A percentile compares a stretch with the other conserved stretches of the same genome.
Conservation (phyloP, 495 filamentous ascomycete genomes). For the Hyaloscypha variabilis region DNA sequence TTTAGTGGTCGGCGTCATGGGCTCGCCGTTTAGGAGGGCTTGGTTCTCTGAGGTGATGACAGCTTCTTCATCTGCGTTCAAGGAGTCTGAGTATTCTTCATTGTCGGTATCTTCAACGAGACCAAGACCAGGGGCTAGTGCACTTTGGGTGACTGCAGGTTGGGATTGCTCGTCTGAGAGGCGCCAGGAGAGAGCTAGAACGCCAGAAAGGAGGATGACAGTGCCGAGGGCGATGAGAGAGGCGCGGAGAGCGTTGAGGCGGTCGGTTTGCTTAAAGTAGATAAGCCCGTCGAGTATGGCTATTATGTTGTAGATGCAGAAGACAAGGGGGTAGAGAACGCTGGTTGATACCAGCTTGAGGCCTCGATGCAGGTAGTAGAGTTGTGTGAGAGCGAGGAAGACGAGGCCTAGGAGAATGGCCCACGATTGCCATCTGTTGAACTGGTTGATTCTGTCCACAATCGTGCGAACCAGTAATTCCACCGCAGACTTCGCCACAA, state of each 20-base stretch:
- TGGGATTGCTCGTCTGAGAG: slow-evolving; percentile 72
- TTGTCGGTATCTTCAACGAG: slow-evolving; percentile 67
- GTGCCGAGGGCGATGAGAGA: slow-evolving; percentile 88
- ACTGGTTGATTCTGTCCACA: slow-evolving; percentile 86
- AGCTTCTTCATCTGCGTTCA: slow-evolving; percentile 46
- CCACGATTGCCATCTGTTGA: slow-evolving; percentile 98
- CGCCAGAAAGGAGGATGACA: slow-evolving; percentile 79
- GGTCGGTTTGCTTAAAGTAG: slow-evolving; percentile 88
- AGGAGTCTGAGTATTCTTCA: slow-evolving; percentile 49
- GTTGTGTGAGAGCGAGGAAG: slow-evolving; percentile 80
- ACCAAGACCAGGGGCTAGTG: slow-evolving; percentile 69
- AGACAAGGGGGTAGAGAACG: slow-evolving; percentile 95
- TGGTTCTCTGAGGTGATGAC: slow-evolving; percentile 38
- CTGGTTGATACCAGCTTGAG: slow-evolving; percentile 94
- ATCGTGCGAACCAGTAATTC: slow-evolving; percentile 95
- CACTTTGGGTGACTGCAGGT: slow-evolving; percentile 60
- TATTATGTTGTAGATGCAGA: slow-evolving; percentile 99
- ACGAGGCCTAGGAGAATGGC: slow-evolving; percentile 84
- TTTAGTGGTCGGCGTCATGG: slow-evolving; percentile 43
- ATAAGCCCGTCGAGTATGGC: slow-evolving; percentile 97
- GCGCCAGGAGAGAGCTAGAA: slow-evolving; percentile 92
- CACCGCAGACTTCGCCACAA: slow-evolving; percentile 95
- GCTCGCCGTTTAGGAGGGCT: slow-evolving; percentile 44
- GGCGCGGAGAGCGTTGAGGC: slow-evolving; percentile 74
- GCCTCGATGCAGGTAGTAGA: slow-evolving; percentile 94